Evolutionary conservation across 2,329 filamentous ascomycete species (phyloP), one percentile per base, ranked within the genome.

Genomic region (Arthroderma sp.): DNA sequence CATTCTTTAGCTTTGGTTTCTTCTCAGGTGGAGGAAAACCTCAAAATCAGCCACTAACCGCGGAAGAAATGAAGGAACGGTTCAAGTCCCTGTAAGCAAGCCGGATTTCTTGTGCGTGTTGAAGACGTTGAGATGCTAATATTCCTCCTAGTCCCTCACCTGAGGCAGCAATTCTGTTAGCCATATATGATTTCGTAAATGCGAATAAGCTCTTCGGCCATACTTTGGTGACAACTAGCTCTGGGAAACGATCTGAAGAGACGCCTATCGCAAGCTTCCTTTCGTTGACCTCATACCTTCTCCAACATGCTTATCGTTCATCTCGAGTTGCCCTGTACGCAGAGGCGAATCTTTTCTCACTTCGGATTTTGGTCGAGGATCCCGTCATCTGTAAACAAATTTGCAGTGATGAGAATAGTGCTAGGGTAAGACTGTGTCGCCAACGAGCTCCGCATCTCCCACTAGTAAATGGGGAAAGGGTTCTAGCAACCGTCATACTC

Each of bases 151-250:
- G 89, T 63, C 93, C 93, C 1, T 83, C 84, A 2, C 80, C 84
- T 59, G 84, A 91, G 69, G 87, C 89, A 15, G 84, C 91, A 3
- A 78, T 94, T 2, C 74, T 97, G 2, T 78, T 98, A 35, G 85
- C 89, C 0, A 85, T 88, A 0, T 98, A 97, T 69, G 93, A 97
- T 69, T 97, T 97, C 68, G 84, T 85, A 2, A 87, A 95, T 67
- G 87, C 91, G 35, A 98, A 97, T 75, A 97, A 96, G 72, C 78
- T 96, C 7, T 97, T 98, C 71, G 91, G 88, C 70, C 86, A 88
- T 69, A 91, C 86, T 64, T 74, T 98, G 44, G 82, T 95, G 55
- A 84, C 82, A 1, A 68, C 83, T 23, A 67, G 80, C 4, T 72
- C 83, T 0, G 82, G 84, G 25, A 73, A 71, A 53, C 85, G 85